These are phyloP conservation scores for Chalciporus sphaerocephalus DNA, from an alignment of 768 basidiomycete species.

Conservation along the genomic window DNA sequence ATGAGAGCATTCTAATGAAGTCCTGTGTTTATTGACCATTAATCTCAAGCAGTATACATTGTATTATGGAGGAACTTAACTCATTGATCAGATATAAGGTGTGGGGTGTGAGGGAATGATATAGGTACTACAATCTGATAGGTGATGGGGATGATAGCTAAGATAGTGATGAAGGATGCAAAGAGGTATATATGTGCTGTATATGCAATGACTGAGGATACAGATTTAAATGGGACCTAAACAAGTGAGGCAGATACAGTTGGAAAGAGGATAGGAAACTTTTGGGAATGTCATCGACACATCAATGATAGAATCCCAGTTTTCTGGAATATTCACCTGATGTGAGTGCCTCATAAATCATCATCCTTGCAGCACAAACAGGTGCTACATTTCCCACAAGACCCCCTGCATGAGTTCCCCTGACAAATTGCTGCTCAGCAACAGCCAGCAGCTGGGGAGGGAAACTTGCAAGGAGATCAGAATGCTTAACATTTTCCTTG, in stretches of 20 bases:
- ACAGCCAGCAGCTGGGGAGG: conserved; percentile 38
- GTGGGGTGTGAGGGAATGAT: no score
- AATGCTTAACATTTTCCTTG: not conserved
- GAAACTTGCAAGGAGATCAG: conserved; percentile 20
- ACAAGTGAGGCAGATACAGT: conserved; percentile 42
- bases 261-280: conserved; percentile 18
- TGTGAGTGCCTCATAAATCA: conserved; percentile 41
- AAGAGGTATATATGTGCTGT: not conserved
- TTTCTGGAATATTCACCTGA: conserved; percentile 30
- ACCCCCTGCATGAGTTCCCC: conserved; percentile 41
- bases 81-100: no score
- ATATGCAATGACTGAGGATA: not conserved
- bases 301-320: conserved; percentile 38
- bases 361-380: conserved; percentile 43
- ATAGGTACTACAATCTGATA: no score
- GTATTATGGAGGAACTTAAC: no score
- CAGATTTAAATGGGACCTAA: conserved; percentile 37
- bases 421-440: conserved; percentile 52
- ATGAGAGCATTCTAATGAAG: conserved; percentile 11
- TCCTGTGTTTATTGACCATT: not conserved
- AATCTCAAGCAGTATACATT: not conserved
- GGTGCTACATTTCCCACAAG: conserved; percentile 48
- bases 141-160: not conserved
- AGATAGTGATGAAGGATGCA: conserved; percentile 2
- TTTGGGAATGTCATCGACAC: conserved; percentile 21